Evolutionary conservation across 306 rosid species (phyloP), one percentile per base, ranked within the genome.

Genomic region (Fagus sylvatica): DNA sequence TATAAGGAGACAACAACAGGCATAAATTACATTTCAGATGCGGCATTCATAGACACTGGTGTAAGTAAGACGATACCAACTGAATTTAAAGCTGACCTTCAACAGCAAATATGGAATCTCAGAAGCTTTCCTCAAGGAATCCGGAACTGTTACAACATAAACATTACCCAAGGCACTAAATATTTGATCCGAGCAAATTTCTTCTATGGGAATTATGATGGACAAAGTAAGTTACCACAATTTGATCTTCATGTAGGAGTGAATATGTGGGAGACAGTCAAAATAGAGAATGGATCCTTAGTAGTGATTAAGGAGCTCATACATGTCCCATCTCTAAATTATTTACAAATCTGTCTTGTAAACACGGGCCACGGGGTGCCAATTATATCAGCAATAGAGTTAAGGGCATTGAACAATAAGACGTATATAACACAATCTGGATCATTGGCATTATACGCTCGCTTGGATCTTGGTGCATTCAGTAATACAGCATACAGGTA

Each of bases 61-160:
- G 40, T 32, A 57, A 73, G 33, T 48, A 51, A 28, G 3, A 64
- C 41, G 66, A 66, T 80, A 69, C 62, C 71, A 8, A 30, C 81
- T 0, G 43, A 28, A 77, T 56, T 49, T 5, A 56, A 6, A 48
- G 36, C 53, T 17, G 28, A 30, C 5, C 7, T 1, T 32, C 88
- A 75, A 73, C 85, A 48, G 3, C 84, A 89, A 1, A 5, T 76
- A 30, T 17, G 53, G 2, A 7, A 76, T 55, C 60, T 89, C 46
- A 81, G 89, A 33, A 87, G 88, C 66, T 89, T 89, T 46, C 93
- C 93, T 7, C 80, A n/a, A 37, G 90, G 93, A 12, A 65, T 30
- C 33, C 71, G 90, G 64, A 89, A 87, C 71, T 89, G 93, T 42
- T 89, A 89, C 88, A 80, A 28, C 67, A 37, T 89, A 51, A 78